Base-by-base conservation (phyloP, 2,329 filamentous ascomycete species). In the Beauveria brongniartii region DNA sequence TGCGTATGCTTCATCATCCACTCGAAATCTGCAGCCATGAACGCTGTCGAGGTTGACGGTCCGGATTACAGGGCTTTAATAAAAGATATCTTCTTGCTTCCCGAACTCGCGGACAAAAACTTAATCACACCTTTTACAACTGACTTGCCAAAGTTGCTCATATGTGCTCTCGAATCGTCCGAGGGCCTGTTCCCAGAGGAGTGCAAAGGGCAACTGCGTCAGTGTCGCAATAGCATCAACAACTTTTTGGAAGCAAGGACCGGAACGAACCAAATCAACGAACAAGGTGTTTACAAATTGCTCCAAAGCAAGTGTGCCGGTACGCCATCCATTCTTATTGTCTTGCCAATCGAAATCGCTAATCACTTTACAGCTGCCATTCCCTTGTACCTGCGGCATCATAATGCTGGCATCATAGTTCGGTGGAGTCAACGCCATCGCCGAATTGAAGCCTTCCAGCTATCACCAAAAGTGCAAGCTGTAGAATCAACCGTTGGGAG, bases 321-420 rank as follows among this genome's bases (percentile, higher is more conserved):
- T 59, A 34, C 7, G 10, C 6, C 6, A 2, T 12, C 20, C 16
- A 5, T 5, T 3, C 18, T 44, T 2, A 5, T 9, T 12, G 1
- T 37, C 28, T 28, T 6, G 16, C 14, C 14, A 20, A 24, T 22
- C 3, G 6, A 2, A 16, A 5, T 40, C 5, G 8, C 57, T 54
- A 37, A 60, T 20, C 14, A 7, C 2, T 34, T 24, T 4, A 3
- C 9, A 60, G 50, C 40, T 6, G 9, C 47, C 9, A 60, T 54
- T 14, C 57, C 57, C 0, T 18, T 60, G 14, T 54, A 60, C 22
- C 40, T 60, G 16, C 28, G 3, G 1, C n/a, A 60, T 22, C 57
- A 60, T 6, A 60, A 60, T 22, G 50, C 57, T 9, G 57, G 40
- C 20, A 8, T 60, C 9, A 37, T 60, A 10, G 41, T 60, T 47